These are phyloP conservation scores for Epichloe scottii DNA, from an alignment of 2,329 filamentous ascomycete species.

Conservation along the genomic window DNA sequence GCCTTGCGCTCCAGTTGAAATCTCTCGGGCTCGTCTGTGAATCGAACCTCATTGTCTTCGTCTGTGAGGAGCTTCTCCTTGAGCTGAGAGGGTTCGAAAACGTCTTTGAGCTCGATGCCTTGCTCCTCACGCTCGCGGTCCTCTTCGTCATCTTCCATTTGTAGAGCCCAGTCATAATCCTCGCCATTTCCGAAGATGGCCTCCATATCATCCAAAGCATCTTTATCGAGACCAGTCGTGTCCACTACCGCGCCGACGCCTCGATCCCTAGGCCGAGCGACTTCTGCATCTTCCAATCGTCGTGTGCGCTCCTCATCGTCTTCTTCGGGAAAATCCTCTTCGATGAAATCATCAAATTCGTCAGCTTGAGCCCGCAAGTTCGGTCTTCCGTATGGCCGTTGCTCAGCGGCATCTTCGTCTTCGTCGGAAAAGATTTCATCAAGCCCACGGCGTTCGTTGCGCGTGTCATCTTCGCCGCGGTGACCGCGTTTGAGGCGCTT, in stretches of 20 bases:
- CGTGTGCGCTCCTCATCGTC: slow-evolving; percentile 68
- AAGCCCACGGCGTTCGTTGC: slow-evolving; percentile 56
- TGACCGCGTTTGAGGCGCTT: slow-evolving; percentile 93
- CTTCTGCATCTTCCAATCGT: slow-evolving; percentile 75
- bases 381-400: slow-evolving; percentile 36
- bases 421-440: slow-evolving; percentile 94
- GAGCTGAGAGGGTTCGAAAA: slow-evolving; percentile 93
- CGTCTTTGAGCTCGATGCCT: slow-evolving; percentile 85
- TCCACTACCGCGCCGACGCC: slow-evolving; percentile 61
- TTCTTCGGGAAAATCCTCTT: slow-evolving; percentile 85
- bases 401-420: slow-evolving; percentile 59
- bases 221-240: slow-evolving; percentile 76
- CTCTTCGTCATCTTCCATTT: slow-evolving; percentile 77
- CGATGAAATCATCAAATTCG: slow-evolving; percentile 92
- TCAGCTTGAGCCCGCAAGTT: slow-evolving; percentile 52
- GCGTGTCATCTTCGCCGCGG: slow-evolving; percentile 56
- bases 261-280: slow-evolving; percentile 65
- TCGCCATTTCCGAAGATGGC: slow-evolving; percentile 91
- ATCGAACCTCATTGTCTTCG: slow-evolving; percentile 82
- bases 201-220: slow-evolving; percentile 89
- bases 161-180: slow-evolving; percentile 90
- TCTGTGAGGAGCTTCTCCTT: slow-evolving; percentile 92
- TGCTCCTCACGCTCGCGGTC: slow-evolving; percentile 68
- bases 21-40: slow-evolving; percentile 81
- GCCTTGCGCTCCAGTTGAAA: slow-evolving; percentile 85